These are phyloP conservation scores for Pythium utonaiense DNA, from an alignment of 352 stramenopile species.

Conservation along the genomic window DNA sequence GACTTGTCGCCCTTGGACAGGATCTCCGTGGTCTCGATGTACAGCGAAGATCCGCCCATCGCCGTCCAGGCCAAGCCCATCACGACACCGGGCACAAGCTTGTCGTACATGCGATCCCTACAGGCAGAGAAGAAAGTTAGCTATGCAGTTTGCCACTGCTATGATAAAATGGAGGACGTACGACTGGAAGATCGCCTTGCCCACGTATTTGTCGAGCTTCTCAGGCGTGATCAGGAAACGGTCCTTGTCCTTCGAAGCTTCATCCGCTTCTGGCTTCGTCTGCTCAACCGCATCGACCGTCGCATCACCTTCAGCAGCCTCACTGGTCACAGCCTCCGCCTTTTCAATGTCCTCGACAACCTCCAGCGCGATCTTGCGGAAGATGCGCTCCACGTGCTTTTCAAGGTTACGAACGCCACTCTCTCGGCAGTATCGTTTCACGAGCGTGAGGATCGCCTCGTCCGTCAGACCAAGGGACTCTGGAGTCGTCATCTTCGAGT, in stretches of 20 bases:
- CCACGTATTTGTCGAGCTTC: constrained; percentile 97
- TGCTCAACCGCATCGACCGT: constrained; percentile 14
- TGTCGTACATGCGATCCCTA: constrained; percentile 96
- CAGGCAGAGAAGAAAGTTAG: constrained; percentile 3
- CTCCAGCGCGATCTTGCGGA: constrained; percentile 96
- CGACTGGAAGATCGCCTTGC: constrained; percentile 96
- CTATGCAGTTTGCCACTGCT: background rate
- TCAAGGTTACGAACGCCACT: constrained; percentile 97
- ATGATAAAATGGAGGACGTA: constrained; percentile 34
- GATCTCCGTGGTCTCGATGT: constrained; percentile 94
- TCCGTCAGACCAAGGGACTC: constrained; percentile 89
- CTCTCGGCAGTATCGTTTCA: constrained; percentile 95
- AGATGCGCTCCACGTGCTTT: constrained; percentile 99
- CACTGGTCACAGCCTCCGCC: constrained; percentile 30
- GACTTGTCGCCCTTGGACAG: constrained; percentile 61
- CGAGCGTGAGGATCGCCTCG: constrained; percentile 88
- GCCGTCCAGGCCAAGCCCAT: constrained; percentile 99
- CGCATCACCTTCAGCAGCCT: background rate
- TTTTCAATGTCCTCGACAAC: constrained; percentile 89
- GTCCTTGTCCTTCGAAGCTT: constrained; percentile 24
- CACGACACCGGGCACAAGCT: constrained; percentile 92
- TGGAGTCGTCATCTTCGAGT: constrained; percentile 53
- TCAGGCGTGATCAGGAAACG: constrained; percentile 91
- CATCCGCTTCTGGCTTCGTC: constrained; percentile 2
- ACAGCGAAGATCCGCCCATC: constrained; percentile 98